Base-by-base conservation (phyloP, 2,329 filamentous ascomycete species). In the Fusarium beomiforme region DNA sequence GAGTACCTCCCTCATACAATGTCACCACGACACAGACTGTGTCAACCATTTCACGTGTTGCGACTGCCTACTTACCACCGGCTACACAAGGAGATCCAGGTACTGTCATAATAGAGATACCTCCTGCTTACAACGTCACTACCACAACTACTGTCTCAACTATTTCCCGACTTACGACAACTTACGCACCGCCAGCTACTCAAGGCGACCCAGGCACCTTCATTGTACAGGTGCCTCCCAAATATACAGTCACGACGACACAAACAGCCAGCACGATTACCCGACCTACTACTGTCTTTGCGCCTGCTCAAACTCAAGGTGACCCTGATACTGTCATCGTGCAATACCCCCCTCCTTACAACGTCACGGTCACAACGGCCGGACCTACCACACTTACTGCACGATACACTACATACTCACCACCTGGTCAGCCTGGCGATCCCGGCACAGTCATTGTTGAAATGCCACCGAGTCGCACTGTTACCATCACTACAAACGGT, bases 301-400 rank as follows among this genome's bases (percentile, higher is more conserved):
- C 44, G 33, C 19, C 58, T 37, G 60, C 26, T 9, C 58, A 17
- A 29, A 53, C 26, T 47, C 26, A 8, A 24, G 67, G 67, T 4
- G 67, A 69, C 8, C 67, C 67, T 13, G 67, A 66, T 9, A 69
- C 67, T 29, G 42, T 69, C 8, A 43, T 69, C 17, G 26, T 69
- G 66, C 50, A 49, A 69, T 54, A 16, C 34, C 66, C 12, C n/a
- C 59, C 8, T 8, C 50, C 64, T 37, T 69, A 69, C 24, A 69
- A 69, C 11, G 58, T 69, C 6, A 68, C 64, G 13, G 61, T 53
- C 26, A 68, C 65, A 6, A 46, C 49, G 8, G 64, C 53, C 10
- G 64, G 60, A 44, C 60, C 59, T 21, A 60, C 68, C 3, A 55
- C 53, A 26, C 53, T 71, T 7, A 71, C 69, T 17, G 53, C 51